A percentile compares a stretch with the other conserved stretches of the same genome.
These are phyloP conservation scores for Trametes elegans DNA, from an alignment of 768 basidiomycete species.

Conservation along the genomic window DNA sequence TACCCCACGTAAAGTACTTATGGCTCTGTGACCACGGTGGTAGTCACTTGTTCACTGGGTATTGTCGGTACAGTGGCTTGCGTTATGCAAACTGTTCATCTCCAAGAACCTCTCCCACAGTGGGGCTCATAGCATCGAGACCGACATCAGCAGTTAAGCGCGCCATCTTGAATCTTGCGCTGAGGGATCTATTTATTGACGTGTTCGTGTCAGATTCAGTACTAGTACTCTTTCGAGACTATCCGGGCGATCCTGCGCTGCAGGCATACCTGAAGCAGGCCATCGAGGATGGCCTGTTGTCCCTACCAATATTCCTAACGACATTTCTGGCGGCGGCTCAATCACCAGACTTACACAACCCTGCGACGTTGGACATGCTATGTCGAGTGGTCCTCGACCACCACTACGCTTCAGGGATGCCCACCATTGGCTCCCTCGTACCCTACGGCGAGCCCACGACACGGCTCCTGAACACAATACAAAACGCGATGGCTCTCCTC, in stretches of 20 bases:
- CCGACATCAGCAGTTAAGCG: conserved; percentile 59
- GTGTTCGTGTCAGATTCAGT: conserved; percentile 55
- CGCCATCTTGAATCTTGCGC: neutral
- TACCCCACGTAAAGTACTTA: conserved; percentile 61
- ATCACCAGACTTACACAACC: conserved; percentile 60
- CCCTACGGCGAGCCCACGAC: conserved; percentile 48
- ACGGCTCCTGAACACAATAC: conserved; percentile 50
- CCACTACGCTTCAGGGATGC: conserved; percentile 57
- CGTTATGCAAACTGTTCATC: conserved; percentile 59
- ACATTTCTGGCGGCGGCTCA: conserved; percentile 67
- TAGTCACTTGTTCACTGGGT: too few relatives aligned
- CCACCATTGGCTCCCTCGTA: conserved; percentile 54
- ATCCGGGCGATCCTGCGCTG: conserved; percentile 70
- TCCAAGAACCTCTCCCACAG: conserved; percentile 44
- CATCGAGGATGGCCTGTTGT: conserved; percentile 53
- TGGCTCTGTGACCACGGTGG: too few relatives aligned
- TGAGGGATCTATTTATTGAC: neutral
- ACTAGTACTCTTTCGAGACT: conserved; percentile 60
- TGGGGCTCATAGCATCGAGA: conserved; percentile 45
- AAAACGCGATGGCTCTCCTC: conserved; percentile 60
- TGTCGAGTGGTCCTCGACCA: conserved; percentile 63
- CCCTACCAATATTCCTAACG: conserved; percentile 57
- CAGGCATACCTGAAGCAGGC: conserved; percentile 63
- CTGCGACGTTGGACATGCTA: conserved; percentile 67
- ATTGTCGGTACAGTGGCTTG: conserved; percentile 68